A percentile compares a stretch with the other conserved stretches of the same genome.
phyloP scores from a whole-genome alignment of 2,329 filamentous ascomycete species.

The Golovinomyces cichoracearum region DNA sequence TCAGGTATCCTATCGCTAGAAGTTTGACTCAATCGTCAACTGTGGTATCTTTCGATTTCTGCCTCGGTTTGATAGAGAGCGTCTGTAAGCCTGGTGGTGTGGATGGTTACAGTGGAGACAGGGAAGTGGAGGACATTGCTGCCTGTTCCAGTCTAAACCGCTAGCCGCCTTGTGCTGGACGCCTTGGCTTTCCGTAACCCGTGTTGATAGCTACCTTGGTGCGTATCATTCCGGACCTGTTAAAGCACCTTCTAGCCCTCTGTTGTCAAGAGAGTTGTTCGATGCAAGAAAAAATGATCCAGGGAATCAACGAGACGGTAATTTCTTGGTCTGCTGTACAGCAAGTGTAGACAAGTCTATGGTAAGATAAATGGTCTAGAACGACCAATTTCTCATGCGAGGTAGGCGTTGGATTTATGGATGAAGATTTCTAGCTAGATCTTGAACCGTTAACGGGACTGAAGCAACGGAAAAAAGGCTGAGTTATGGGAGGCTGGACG shows the following conservation, averaged over 20 bases:
- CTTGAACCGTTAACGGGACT: no score
- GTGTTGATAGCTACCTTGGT: constrained; percentile 1
- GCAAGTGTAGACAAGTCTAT: background rate
- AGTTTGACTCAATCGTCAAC: no score
- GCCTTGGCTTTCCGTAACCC: background rate
- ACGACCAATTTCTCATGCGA: background rate
- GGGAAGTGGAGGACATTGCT: background rate
- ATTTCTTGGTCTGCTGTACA: background rate
- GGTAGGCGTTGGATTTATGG: background rate
- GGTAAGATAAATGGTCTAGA: background rate
- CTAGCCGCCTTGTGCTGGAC: background rate
- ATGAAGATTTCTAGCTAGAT: no score
- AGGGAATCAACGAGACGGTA: background rate
- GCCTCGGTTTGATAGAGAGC: background rate
- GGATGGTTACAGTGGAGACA: background rate
- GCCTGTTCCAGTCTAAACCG: background rate
- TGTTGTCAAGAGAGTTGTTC: background rate
- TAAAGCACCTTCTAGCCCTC: background rate
- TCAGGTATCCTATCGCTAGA: background rate
- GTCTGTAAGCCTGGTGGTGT: background rate
- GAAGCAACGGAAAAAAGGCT: no score
- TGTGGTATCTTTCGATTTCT: background rate
- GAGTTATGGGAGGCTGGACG: no score
- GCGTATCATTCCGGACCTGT: background rate
- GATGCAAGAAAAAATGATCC: background rate